Percentiles rank a stretch among this genome's conserved stretches.
phyloP scores from a whole-genome alignment of 495 filamentous ascomycete species.

The Penicillium egyptiacum region DNA sequence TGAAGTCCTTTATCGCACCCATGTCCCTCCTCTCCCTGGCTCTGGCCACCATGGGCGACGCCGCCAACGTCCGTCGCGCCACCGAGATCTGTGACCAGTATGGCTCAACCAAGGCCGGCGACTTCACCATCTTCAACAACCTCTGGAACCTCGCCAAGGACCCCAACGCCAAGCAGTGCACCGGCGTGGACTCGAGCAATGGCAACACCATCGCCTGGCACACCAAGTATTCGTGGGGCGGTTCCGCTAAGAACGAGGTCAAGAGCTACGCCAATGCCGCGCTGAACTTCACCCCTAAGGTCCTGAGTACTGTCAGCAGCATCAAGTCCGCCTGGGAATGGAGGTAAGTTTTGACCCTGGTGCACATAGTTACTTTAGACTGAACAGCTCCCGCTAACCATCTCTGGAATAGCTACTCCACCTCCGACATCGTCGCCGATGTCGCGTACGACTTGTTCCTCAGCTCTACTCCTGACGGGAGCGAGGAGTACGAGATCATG shows the following conservation, averaged over 20 bases:
- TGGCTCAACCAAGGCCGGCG: conserved; percentile 42
- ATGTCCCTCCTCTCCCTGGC: conserved; percentile 26
- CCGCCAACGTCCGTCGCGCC: conserved; percentile 36
- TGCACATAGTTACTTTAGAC: not conserved
- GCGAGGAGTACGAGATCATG: conserved; percentile 66
- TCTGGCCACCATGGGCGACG: conserved; percentile 36
- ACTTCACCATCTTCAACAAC: conserved; percentile 56
- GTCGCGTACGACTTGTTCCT: conserved; percentile 69
- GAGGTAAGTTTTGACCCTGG: conserved; percentile 33
- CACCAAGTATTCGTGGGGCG: conserved; percentile 58
- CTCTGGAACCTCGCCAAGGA: conserved; percentile 50
- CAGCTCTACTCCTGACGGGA: conserved; percentile 43
- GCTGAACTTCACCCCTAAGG: conserved; percentile 43
- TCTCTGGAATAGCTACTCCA: conserved; percentile 49
- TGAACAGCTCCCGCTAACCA: not conserved
- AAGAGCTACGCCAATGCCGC: conserved; percentile 62
- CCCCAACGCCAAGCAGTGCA: conserved; percentile 57
- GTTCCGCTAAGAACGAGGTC: conserved; percentile 45
- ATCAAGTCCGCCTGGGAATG: conserved; percentile 57
- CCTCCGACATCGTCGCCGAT: conserved; percentile 55
- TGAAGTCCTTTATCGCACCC: conserved; percentile 36
- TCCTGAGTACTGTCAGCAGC: conserved; percentile 48
- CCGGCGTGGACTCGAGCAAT: conserved; percentile 48
- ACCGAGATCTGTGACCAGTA: conserved; percentile 53
- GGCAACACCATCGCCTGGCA: conserved; percentile 54